Base-by-base conservation (phyloP, 495 filamentous ascomycete species). In the Neurospora tetraspora region DNA sequence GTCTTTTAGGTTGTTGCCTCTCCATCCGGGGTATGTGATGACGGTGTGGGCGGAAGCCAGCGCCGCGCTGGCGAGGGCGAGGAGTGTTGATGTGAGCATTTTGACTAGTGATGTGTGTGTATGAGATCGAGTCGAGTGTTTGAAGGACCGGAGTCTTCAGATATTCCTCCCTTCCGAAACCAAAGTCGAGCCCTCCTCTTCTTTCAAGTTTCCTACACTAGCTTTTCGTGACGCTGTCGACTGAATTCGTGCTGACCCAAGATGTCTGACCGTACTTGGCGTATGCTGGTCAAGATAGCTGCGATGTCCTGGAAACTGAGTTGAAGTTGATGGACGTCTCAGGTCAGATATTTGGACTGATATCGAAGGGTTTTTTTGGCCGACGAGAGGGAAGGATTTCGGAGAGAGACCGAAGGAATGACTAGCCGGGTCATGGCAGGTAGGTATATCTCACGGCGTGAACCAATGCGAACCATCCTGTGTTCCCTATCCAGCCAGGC, bases 21-120 rank as follows among this genome's bases (percentile, higher is more conserved):
- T 87, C 90, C 93, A 97, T 76, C 92, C 93, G 1, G 96, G 96
- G 78, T 98, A 99, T 73, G 91, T 91, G 82, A 98, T 92, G 78
- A 97, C 85, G 16, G 89, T 96, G 80, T 99, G 96, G 61, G 96
- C 92, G 23, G 89, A 84, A 39, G 86, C 89, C 76, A 91, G 77
- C 61, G 86, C 80, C 72, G 83, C 82, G 70, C 87, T 77, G 74
- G 85, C 78, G 71, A 87, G 71, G 39, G 82, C 79, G 82, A 88
- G 82, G 76, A 83, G 79, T 76, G 85, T 80, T 82, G 85, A 84
- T 69, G 84, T 82, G 71, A 83, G 73, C 85, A 86, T 86, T 1
- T 74, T 81, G 73, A 82, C 85, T 86, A 1, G 73, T 80, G 78
- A 11, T 72, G 5, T 72, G 5, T 61, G 36, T 70, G 31, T 74